These are phyloP conservation scores for Starmerella floris DNA, from an alignment of 805 yeast genomes.

Conservation along the genomic window DNA sequence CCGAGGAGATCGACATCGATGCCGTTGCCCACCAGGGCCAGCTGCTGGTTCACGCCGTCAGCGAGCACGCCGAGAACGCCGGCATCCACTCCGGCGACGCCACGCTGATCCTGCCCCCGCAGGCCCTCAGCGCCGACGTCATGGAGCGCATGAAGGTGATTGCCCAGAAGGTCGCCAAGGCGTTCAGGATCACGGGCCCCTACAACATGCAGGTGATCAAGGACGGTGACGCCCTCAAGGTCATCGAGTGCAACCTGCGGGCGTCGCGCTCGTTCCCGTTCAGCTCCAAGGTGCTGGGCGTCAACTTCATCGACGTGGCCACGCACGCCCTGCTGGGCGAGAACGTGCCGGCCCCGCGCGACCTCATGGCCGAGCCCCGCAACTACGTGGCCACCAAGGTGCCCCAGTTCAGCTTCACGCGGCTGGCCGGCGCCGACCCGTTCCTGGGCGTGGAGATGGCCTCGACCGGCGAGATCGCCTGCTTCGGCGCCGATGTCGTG, in stretches of 20 bases:
- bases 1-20: conserved; percentile 93
- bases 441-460: conserved; percentile 99
- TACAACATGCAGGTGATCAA: conserved; percentile 98
- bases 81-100: conserved; percentile 99
- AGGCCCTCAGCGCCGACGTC: conserved; percentile 49
- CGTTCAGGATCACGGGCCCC: conserved; percentile 95
- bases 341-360: conserved; percentile 61
- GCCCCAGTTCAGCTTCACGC: conserved; percentile 95
- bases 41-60: conserved; percentile 84
- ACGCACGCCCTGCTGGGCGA: conserved; percentile 70
- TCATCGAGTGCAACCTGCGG: conserved; percentile 95
- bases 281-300: conserved; percentile 91
- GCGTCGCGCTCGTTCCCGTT: conserved; percentile 99
- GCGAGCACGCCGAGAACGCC: conserved; percentile 97
- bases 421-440: conserved; percentile 99
- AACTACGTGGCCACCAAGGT: conserved; percentile 90
- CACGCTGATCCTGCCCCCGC: conserved; percentile 88
- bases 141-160: conserved; percentile 68
- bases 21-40: conserved; percentile 86
- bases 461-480: conserved; percentile 97
- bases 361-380: conserved; percentile 65
- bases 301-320: conserved; percentile 88
- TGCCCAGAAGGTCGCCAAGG: conserved; percentile 84
- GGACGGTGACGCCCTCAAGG: conserved; percentile 87
- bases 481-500: conserved; percentile 70